Evolutionary conservation across 768 basidiomycete species (phyloP), one percentile per base, ranked within the genome.

Genomic region (Boletus edulis): DNA sequence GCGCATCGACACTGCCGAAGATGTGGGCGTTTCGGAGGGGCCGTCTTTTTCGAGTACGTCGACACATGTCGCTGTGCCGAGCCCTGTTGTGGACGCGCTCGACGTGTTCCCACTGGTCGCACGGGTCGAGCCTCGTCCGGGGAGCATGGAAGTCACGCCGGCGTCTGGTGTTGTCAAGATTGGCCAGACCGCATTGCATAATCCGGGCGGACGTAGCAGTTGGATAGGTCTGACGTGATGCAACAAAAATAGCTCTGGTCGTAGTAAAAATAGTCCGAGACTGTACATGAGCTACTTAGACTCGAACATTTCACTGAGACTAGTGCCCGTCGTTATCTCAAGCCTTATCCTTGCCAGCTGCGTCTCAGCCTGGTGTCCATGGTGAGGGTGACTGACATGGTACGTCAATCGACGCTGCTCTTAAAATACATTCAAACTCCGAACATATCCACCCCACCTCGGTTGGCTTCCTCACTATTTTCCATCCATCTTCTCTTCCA

Each of bases 181-280:
- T 67, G 93, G 95, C 5, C 94, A 98, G 73, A 95, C 94, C 32
- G 83, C 83, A 60, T 71, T 99, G 67, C 96, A 97, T 65, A 99
- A 98, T 72, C 85, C 94, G 0, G 82, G 84, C 2, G 96, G 96
- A 4, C 78, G 89, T 45, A 90, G 91, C 64, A 94, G 91, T 64
- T 98, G 91, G 91, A 94, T 97, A 54, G 96, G 96, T 18, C 73
- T 87, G 71, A 70, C 55, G 20, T 63, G 51, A 62, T 34, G 43
- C 15, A 8, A 4, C 18, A 34, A 57, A 49, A 47, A 42, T 40
- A 45, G 40, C 10, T 27, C 13, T 14, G n/a, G 17, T 18, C 3
- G 38, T 6, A 39, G 8, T 39, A 15, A 39, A n/a, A 39, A 17
- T 39, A n/a, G 38, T 17, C 7, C 4, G 38, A 38, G 38, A 38